Evolutionary conservation across 768 basidiomycete species (phyloP).

Genomic region (Mycena crocata): DNA sequence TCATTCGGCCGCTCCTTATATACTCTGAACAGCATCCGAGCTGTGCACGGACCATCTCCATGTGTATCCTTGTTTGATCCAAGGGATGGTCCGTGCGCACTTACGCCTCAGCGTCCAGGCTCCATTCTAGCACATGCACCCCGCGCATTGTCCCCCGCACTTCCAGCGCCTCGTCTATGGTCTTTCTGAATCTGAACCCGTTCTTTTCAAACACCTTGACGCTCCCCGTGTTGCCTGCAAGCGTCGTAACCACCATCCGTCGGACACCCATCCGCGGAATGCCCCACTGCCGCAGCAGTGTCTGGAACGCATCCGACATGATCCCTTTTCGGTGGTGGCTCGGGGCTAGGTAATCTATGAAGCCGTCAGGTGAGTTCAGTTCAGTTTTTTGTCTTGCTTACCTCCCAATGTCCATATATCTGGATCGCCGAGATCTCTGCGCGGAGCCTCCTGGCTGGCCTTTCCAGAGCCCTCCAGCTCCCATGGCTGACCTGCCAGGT

Average conservation of each 20-base stretch:
- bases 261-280: constrained; percentile 73
- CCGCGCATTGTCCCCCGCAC: constrained; percentile 51
- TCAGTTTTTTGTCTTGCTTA: constrained; percentile 38
- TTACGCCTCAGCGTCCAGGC: not conserved
- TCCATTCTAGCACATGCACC: constrained; percentile 28
- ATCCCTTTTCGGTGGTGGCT: constrained; percentile 77
- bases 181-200: constrained; percentile 59
- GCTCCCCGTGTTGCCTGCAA: constrained; percentile 69
- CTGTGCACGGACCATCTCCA: constrained; percentile 21
- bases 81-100: not conserved
- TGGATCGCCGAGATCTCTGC: constrained; percentile 56
- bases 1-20: constrained; percentile 4
- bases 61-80: not conserved
- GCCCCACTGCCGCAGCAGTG: constrained; percentile 68
- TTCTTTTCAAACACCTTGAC: constrained; percentile 75
- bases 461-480: constrained; percentile 41
- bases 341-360: constrained; percentile 70
- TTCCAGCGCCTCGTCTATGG: constrained; percentile 50
- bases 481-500: constrained; percentile 41
- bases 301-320: constrained; percentile 73
- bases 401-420: constrained; percentile 74
- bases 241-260: constrained; percentile 56
- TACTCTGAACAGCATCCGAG: not conserved
- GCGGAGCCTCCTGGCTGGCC: constrained; percentile 53
- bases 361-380: not conserved